Base-by-base conservation (phyloP, 495 filamentous ascomycete species). In the Penicillium parvum region DNA sequence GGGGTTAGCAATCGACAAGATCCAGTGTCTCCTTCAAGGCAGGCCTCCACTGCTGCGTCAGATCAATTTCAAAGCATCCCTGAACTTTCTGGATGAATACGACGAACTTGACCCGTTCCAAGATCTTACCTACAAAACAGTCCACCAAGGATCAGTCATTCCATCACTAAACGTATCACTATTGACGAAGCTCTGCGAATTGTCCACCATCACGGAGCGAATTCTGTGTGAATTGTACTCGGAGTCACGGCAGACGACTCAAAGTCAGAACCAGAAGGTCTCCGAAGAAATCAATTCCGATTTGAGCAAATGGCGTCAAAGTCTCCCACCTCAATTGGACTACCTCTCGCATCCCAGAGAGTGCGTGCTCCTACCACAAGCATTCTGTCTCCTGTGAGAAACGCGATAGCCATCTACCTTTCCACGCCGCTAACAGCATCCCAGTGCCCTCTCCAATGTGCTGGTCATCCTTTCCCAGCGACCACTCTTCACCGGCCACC, bases 81-180 rank as follows among this genome's bases (percentile, higher is more conserved):
- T 63, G 5, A 39, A 55, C 12, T 63, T 65, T 12, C 23, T 61
- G 14, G 60, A 63, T 21, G 53, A 65, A 12, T 65, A 59, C 17
- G 62, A 65, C n/a, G 62, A 63, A 26, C 47, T 61, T 2, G 62
- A 64, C n/a, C 44, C 57, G 4, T 64, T 58, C 19, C 53, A 64
- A 15, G 43, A 41, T 19, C 42, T 61, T 16, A 49, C 55, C 17
- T 64, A 61, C 25, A 52, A 47, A 5, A 19, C 34, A 14, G 37
- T 25, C 0, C 33, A 50, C 11, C 46, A 36, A 6, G 28, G 28
- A 14, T 26, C 27, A 1, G 52, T 39, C 2, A 32, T 52, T 15
- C 60, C 60, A 4, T 55, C 60, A 1, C 29, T 57, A 14, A 64
- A 58, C 41, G 58, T 64, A 4, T 59, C 60, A 5, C 40, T 58